Base-by-base conservation (phyloP, 2,329 filamentous ascomycete genomes). In the Sphaerulina vaccinii region DNA sequence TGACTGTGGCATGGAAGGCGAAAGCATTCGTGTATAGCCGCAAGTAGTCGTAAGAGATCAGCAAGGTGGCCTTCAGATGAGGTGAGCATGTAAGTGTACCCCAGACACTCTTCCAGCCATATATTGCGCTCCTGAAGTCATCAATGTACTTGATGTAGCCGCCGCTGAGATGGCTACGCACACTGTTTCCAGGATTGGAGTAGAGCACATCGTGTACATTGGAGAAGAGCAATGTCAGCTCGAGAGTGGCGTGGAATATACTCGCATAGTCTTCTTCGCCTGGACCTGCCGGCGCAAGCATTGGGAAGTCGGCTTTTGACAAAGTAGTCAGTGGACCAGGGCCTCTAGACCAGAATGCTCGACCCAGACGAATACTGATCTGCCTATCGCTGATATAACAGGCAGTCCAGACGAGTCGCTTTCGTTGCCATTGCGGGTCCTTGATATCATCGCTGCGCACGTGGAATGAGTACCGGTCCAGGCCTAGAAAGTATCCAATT, bases 101-200 rank as follows among this genome's bases (percentile, higher is more conserved):
- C 84, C 85, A 88, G 1, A 81, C 78, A 37, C 82, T 80, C 60
- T 88, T 86, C 85, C 86, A 88, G 39, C 81, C 81, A 49, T 85
- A 78, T 9, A 88, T 84, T 1, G 84, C 83, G 1, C 79, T 78
- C 2, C 85, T 79, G 58, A 88, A 88, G 62, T 88, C 86, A 60
- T 88, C 86, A 56, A 88, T 84, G 58, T 87, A 88, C 63, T 87
- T 84, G 55, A 87, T 85, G 63, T 88, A 88, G 59, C 86, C 82
- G 1, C 85, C 85, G 62, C 83, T 83, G 22, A 86, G 73, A 70
- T 88, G 86, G 55, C 85, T 80, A 51, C 87, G 82, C 64, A 85
- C 84, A 50, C 83, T 84, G 36, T 84, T 83, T 15, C 82, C 82
- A 45, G 84, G 84, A 5, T 85, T 86, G 0, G 85, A 86, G 65